These are phyloP conservation scores for Cucurbita argyrosperma DNA, from an alignment of 306 rosid species.

Conservation along the genomic window DNA sequence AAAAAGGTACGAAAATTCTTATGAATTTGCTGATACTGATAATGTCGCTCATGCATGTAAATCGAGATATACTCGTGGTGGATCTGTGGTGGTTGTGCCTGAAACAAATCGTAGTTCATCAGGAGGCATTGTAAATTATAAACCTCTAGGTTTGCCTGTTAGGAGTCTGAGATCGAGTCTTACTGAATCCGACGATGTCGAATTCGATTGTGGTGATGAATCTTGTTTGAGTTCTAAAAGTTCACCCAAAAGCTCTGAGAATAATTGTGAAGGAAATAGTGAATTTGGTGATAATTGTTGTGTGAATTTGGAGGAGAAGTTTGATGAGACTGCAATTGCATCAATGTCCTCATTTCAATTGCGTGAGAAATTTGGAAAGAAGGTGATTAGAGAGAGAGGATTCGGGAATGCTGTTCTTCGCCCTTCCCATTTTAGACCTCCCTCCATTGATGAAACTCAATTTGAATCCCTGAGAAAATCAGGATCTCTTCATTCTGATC, in stretches of 20 bases:
- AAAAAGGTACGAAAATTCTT: constrained; percentile 26
- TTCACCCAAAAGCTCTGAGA: constrained; percentile 20
- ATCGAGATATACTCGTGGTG: constrained; percentile 14
- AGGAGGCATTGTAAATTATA: constrained; percentile 20
- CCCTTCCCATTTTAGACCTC: constrained; percentile 46
- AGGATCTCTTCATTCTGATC: constrained; percentile 21
- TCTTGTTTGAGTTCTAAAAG: constrained; percentile 45
- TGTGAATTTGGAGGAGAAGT: constrained; percentile 28
- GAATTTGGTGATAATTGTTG: constrained; percentile 35
- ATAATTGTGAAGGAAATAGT: constrained; percentile 19
- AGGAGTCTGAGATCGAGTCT: constrained; percentile 49
- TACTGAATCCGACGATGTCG: constrained; percentile 20
- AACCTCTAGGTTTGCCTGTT: constrained; percentile 68
- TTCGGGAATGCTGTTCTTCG: constrained; percentile 4
- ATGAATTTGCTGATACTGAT: constrained; percentile 12
- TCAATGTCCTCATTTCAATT: constrained; percentile 36
- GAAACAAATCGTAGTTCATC: constrained; percentile 27
- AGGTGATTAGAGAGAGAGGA: constrained; percentile 22
- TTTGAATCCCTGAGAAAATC: constrained; percentile 34
- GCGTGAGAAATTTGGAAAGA: constrained; percentile 34
- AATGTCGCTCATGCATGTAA: neutral
- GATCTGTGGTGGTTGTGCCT: constrained; percentile 45
- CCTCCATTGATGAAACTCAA: constrained; percentile 59
- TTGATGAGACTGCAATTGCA: constrained; percentile 27
- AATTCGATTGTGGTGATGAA: constrained; percentile 29